A percentile compares a stretch with the other conserved stretches of the same genome.
phyloP scores from a whole-genome alignment of 805 yeast species.

The Kluyveromyces siamensis region DNA sequence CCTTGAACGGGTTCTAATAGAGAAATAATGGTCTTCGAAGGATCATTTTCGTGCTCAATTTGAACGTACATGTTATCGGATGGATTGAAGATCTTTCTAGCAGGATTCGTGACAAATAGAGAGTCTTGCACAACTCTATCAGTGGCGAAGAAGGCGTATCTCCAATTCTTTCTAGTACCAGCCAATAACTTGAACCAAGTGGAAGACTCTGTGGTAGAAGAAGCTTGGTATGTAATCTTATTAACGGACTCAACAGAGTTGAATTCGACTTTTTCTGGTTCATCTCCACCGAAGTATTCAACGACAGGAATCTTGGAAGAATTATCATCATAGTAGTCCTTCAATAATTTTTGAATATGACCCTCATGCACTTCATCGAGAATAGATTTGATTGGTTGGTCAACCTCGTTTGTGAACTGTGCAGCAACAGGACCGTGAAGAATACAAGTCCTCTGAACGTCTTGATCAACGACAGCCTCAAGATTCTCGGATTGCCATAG shows the following conservation, averaged over 20 bases:
- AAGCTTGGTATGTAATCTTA: slow-evolving; percentile 32
- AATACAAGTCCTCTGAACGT: slow-evolving; percentile 98
- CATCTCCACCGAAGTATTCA: slow-evolving; percentile 77
- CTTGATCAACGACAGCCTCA: slow-evolving; percentile 91
- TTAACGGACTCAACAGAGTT: slow-evolving; percentile 27
- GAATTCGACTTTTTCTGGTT: slow-evolving; percentile 33
- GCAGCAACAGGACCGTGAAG: slow-evolving; percentile 99
- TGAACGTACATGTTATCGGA: slow-evolving; percentile 51
- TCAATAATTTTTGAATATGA: slow-evolving; percentile 62
- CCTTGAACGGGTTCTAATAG: slow-evolving; percentile 70
- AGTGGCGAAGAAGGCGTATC: slow-evolving; percentile 79
- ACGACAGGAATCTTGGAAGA: slow-evolving; percentile 70
- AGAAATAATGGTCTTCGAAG: slow-evolving; percentile 50
- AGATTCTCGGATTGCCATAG: slow-evolving; percentile 98
- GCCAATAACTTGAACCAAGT: slow-evolving; percentile 78
- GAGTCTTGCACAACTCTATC: slow-evolving; percentile 78
- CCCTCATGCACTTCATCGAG: slow-evolving; percentile 86
- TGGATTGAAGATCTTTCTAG: slow-evolving; percentile 74
- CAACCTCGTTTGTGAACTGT: slow-evolving; percentile 72
- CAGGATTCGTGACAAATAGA: slow-evolving; percentile 71
- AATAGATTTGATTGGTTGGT: slow-evolving; percentile 89
- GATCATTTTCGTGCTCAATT: slow-evolving; percentile 42
- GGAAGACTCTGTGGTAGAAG: slow-evolving; percentile 29
- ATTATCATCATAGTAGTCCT: slow-evolving; percentile 65
- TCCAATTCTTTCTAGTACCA: slow-evolving; percentile 75